phyloP scores from a whole-genome alignment of 1,284 basidiomycete species.

The Puccinia coronata region DNA sequence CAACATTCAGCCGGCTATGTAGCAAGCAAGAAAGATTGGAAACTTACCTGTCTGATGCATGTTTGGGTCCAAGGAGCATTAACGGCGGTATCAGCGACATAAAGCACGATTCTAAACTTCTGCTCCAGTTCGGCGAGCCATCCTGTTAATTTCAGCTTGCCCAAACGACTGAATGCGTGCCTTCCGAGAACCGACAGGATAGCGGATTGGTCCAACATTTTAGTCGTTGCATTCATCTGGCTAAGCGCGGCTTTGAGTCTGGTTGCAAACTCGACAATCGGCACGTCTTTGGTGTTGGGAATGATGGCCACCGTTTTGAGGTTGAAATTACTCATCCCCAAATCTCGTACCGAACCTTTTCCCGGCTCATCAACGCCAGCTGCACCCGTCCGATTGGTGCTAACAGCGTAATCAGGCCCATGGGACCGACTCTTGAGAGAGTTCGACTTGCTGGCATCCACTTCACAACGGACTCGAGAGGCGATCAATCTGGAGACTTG shows the following conservation, averaged over 20 bases:
- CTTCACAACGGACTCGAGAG: slow-evolving; percentile 79
- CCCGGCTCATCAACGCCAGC: slow-evolving; percentile 36
- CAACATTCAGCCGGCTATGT: not conserved
- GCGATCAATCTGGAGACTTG: slow-evolving; percentile 94
- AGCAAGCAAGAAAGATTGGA: not conserved
- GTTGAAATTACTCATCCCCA: slow-evolving; percentile 80
- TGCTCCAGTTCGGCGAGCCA: slow-evolving; percentile 96
- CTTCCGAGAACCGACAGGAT: slow-evolving; percentile 84
- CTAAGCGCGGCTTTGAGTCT: slow-evolving; percentile 85
- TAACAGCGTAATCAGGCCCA: slow-evolving; percentile 37
- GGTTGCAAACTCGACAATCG: slow-evolving; percentile 80
- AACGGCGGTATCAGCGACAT: slow-evolving; percentile 89
- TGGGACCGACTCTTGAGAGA: slow-evolving; percentile 54
- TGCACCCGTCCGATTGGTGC: slow-evolving; percentile 16
- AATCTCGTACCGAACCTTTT: slow-evolving; percentile 62
- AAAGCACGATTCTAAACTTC: slow-evolving; percentile 82
- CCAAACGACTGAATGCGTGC: slow-evolving; percentile 90
- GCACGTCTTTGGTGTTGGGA: slow-evolving; percentile 76
- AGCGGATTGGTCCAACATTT: slow-evolving; percentile 85
- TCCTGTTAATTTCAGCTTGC: slow-evolving; percentile 85
- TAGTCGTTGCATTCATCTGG: slow-evolving; percentile 81
- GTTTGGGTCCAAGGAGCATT: slow-evolving; percentile 95
- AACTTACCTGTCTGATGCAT: slow-evolving; percentile 79
- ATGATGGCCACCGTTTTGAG: slow-evolving; percentile 88
- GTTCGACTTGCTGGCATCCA: slow-evolving; percentile 65